phyloP scores from a whole-genome alignment of 306 rosid species.

The Luffa acutangula region DNA sequence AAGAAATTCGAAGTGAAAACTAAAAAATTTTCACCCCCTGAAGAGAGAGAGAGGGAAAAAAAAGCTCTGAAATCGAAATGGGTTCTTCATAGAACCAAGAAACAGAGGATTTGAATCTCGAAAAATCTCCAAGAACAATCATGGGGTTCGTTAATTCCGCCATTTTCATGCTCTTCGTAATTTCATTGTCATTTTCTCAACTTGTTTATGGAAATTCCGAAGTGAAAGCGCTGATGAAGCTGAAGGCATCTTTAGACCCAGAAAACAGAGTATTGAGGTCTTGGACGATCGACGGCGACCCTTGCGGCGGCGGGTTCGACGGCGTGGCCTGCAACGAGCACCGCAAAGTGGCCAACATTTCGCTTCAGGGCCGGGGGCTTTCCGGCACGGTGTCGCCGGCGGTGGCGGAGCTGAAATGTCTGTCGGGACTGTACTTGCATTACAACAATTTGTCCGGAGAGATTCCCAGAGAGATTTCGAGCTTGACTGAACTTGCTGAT shows the following conservation, averaged over 20 bases:
- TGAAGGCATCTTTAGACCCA: slow-evolving; percentile 79
- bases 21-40: too few species aligned
- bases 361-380: slow-evolving; percentile 84
- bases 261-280: slow-evolving; percentile 51
- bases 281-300: slow-evolving; percentile 66
- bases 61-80: slow-evolving; percentile 10
- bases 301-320: slow-evolving; percentile 58
- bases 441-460: slow-evolving; percentile 71
- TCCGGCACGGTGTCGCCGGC: slow-evolving; percentile 68
- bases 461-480: slow-evolving; percentile 68
- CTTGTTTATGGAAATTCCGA: slow-evolving; percentile 56
- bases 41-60: background rate
- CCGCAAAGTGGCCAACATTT: slow-evolving; percentile 62
- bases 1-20: background rate
- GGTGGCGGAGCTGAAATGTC: slow-evolving; percentile 57
- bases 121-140: background rate
- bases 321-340: slow-evolving; percentile 78
- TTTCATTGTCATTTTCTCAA: slow-evolving; percentile 7
- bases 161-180: slow-evolving; percentile 16
- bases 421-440: slow-evolving; percentile 78
- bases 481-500: slow-evolving; percentile 57
- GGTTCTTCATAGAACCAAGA: slow-evolving; percentile 8
- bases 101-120: slow-evolving; percentile 4
- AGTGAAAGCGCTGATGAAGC: slow-evolving; percentile 56
- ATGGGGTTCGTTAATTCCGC: slow-evolving; percentile 29